Evolutionary conservation across 2,329 filamentous ascomycete genomes (phyloP), one percentile per base, ranked within the genome.

Genomic region (Thelonectria blattea): DNA sequence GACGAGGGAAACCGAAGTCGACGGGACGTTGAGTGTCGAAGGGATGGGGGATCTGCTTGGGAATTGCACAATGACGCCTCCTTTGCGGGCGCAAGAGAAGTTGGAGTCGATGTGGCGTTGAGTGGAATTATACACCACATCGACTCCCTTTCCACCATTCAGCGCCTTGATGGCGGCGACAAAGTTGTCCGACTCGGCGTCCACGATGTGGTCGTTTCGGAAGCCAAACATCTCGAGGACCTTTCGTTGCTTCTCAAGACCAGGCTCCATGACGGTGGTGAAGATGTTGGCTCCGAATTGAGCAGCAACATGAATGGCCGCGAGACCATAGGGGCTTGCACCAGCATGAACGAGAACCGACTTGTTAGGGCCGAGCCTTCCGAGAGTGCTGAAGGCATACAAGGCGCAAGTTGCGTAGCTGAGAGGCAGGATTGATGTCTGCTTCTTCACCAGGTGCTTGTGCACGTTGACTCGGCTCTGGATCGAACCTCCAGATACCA

Each of bases 111-210:
- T 52, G 37, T 75, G 65, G 9, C 73, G 66, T 49, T 76, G 75
- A 0, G 81, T 79, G 0, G 81, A 74, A 62, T 83, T 81, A 52
- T 82, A 81, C 2, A 83, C 71, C 3, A 82, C 60, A 46, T 84
- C 78, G 2, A 82, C 68, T 12, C 76, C 76, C 30, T 63, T 64
- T 3, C 67, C 70, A 14, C 60, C 61, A 1, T 78, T 81, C 17
- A 72, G 54, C 0, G 71, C 61, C 24, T 73, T 65, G 34, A 82
- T 62, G 3, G 64, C 52, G 0, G 68, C 63, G 10, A 76, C 73
- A 17, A 79, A 76, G 17, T 64, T 68, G 24, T 76, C 73, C 5
- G 73, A 69, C 24, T 74, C 72, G 0, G 69, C 73, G 27, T 75
- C 70, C 3, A 85, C 63, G 12, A 84, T 79, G 20, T 73, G 73